Evolutionary conservation across 2,329 filamentous ascomycete genomes (phyloP).

Genomic region (Talaromyces funiculosus): DNA sequence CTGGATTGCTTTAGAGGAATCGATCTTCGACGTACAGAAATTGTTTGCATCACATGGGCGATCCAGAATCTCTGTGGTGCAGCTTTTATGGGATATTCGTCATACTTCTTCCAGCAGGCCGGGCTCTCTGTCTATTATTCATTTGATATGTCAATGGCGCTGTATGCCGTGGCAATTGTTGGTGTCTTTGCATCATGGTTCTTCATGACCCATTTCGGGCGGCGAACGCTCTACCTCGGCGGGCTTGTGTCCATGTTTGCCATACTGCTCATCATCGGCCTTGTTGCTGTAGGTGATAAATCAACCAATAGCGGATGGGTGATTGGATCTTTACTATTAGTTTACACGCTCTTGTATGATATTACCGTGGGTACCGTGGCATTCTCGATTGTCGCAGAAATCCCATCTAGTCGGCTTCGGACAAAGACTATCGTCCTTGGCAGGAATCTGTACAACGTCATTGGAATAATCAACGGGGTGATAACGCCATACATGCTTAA

Average conservation of each 20-base stretch:
- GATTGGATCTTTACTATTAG: conserved; percentile 74
- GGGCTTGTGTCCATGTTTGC: conserved; percentile 67
- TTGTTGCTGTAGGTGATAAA: conserved; percentile 62
- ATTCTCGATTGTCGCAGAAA: conserved; percentile 80
- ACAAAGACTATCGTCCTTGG: conserved; percentile 89
- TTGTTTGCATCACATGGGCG: conserved; percentile 59
- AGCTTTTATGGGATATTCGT: conserved; percentile 59
- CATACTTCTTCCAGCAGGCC: conserved; percentile 54
- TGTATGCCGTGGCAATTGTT: conserved; percentile 64
- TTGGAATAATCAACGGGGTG: conserved; percentile 73
- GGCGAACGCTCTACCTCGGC: conserved; percentile 68
- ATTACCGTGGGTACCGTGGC: conserved; percentile 82
- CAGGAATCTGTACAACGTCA: conserved; percentile 73
- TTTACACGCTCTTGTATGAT: conserved; percentile 79
- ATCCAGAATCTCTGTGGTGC: conserved; percentile 61
- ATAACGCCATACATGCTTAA: conserved; percentile 92
- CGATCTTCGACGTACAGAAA: conserved; percentile 72
- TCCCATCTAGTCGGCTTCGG: conserved; percentile 74
- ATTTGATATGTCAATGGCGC: conserved; percentile 48
- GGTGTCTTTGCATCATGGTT: conserved; percentile 78
- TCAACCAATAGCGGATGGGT: conserved; percentile 54
- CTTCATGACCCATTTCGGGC: conserved; percentile 69
- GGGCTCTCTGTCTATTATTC: conserved; percentile 50
- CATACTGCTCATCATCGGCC: conserved; percentile 79
- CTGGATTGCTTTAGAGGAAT: conserved; percentile 76